phyloP scores from a whole-genome alignment of 1,284 basidiomycete genomes.

The Fomitopsis schrenkii region DNA sequence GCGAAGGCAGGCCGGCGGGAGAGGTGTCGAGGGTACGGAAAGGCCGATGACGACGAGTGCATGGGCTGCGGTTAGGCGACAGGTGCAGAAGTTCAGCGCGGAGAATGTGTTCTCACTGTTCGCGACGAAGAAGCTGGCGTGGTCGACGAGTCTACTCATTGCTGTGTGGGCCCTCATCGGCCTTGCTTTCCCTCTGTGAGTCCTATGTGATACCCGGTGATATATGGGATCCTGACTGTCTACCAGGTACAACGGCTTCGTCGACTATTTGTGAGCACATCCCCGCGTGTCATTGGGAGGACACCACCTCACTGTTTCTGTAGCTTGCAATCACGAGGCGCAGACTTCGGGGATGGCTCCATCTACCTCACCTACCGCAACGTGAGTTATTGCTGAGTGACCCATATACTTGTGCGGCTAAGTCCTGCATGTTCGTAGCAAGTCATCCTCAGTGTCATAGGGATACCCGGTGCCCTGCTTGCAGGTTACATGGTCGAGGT shows the following conservation, averaged over 20 bases:
- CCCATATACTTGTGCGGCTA: not conserved
- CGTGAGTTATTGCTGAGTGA: conserved; percentile 31
- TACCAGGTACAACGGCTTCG: conserved; percentile 56
- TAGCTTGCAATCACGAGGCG: conserved; percentile 57
- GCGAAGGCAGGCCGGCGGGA: conserved; percentile 17
- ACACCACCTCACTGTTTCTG: not conserved
- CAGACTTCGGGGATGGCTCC: conserved; percentile 58
- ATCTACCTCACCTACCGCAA: conserved; percentile 66
- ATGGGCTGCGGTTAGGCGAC: conserved; percentile 34
- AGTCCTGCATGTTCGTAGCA: conserved; percentile 33
- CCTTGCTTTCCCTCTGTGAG: conserved; percentile 67
- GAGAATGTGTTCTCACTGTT: conserved; percentile 56
- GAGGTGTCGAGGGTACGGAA: conserved; percentile 2
- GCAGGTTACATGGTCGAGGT: conserved; percentile 60
- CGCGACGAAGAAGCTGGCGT: conserved; percentile 56
- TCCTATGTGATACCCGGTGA: not conserved
- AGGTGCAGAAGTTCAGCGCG: conserved; percentile 40
- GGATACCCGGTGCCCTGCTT: conserved; percentile 62
- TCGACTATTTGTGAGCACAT: conserved; percentile 52
- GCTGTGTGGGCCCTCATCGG: conserved; percentile 63
- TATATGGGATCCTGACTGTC: conserved; percentile 2
- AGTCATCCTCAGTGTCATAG: conserved; percentile 65
- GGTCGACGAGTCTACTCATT: conserved; percentile 57
- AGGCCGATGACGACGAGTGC: conserved; percentile 27
- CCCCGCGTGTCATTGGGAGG: not conserved